A percentile compares a stretch with the other conserved stretches of the same genome.
phyloP scores from a whole-genome alignment of 140 eudicot genomes.

The Anethum foeniculum region DNA sequence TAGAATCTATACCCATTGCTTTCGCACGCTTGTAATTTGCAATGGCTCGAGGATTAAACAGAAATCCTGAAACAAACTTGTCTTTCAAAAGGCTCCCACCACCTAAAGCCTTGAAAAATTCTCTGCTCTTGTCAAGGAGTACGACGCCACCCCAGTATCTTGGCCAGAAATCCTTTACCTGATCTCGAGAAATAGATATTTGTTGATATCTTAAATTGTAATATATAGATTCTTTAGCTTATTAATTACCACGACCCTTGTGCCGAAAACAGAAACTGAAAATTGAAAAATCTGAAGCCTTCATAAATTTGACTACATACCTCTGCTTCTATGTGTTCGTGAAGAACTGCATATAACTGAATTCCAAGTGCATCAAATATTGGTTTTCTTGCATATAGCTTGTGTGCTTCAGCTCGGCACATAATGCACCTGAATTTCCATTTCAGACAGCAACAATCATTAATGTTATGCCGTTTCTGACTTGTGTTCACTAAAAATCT shows the following conservation, averaged over 20 bases:
- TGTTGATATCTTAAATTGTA: neutral
- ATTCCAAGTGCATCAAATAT: conserved; percentile 80
- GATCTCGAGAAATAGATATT: neutral
- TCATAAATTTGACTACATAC: conserved; percentile 24
- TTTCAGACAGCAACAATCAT: neutral
- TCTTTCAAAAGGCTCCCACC: conserved; percentile 75
- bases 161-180: conserved; percentile 87
- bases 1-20: conserved; percentile 51
- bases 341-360: conserved; percentile 63
- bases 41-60: conserved; percentile 70
- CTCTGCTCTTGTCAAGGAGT: conserved; percentile 63
- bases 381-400: conserved; percentile 70
- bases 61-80: conserved; percentile 76
- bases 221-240: neutral
- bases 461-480: neutral
- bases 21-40: conserved; percentile 77
- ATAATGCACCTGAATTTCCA: conserved; percentile 63
- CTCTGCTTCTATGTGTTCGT: conserved; percentile 71
- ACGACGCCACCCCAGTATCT: conserved; percentile 84
- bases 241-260: neutral
- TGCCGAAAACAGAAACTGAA: neutral
- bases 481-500: neutral
- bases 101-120: conserved; percentile 73
- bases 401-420: conserved; percentile 93
- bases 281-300: neutral